Percentiles rank a stretch among this genome's conserved stretches.
Conservation (phyloP, 371 early-diverging fungal genomes). For the Mucor plumbeus region DNA sequence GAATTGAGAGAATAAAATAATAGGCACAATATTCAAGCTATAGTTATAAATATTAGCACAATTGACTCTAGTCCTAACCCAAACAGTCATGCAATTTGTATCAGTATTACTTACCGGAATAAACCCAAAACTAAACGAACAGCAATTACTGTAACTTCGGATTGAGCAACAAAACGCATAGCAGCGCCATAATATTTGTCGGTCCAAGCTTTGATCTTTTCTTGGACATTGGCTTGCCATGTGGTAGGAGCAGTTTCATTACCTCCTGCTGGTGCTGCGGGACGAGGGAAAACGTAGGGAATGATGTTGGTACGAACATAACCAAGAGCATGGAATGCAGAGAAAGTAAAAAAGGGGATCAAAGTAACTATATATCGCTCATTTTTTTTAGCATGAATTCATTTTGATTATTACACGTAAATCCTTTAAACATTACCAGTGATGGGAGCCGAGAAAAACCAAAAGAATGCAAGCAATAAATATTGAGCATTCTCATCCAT, state of each 20-base stretch:
- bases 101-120: conserved; percentile 50
- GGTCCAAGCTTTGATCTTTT: conserved; percentile 67
- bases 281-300: conserved; percentile 71
- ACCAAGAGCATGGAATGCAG: conserved; percentile 82
- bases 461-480: conserved; percentile 78
- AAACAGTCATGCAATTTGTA: conserved; percentile 4
- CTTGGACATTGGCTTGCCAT: conserved; percentile 59
- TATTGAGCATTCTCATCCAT: conserved; percentile 92
- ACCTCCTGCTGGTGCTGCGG: conserved; percentile 40
- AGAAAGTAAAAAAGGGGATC: conserved; percentile 85
- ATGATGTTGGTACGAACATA: conserved; percentile 79
- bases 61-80: background rate
- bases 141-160: conserved; percentile 82
- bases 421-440: conserved; percentile 53
- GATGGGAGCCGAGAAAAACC: conserved; percentile 76
- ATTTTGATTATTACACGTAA: background rate
- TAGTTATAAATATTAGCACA: background rate
- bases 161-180: conserved; percentile 76
- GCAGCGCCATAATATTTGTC: conserved; percentile 74
- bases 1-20: conserved; percentile 84
- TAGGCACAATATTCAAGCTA: conserved; percentile 73
- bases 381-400: background rate
- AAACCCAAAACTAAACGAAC: conserved; percentile 72
- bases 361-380: conserved; percentile 64
- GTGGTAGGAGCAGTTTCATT: conserved; percentile 28